Conservation (phyloP, 208 protist species). For the Entamoeba moshkovskii region DNA sequence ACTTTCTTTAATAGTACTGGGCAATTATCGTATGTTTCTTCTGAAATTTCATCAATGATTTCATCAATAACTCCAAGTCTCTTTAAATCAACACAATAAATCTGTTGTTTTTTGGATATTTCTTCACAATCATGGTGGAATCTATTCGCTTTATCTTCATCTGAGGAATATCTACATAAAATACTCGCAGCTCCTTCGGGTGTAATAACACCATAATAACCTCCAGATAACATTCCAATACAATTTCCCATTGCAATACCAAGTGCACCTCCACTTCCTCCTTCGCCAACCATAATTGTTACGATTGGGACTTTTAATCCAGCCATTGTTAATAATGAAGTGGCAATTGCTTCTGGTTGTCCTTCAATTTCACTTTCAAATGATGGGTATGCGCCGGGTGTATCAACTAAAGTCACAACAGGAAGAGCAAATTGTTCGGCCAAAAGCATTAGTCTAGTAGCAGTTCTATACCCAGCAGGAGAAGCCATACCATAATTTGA, state of each 20-base stretch:
- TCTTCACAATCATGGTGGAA: background rate
- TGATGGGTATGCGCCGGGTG: constrained; percentile 35
- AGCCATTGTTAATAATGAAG: constrained; percentile 35
- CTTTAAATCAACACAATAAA: background rate
- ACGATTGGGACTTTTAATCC: constrained; percentile 33
- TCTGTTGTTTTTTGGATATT: background rate
- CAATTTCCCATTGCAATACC: constrained; percentile 42
- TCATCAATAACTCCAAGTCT: background rate
- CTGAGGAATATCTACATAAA: constrained; percentile 1
- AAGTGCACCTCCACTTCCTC: constrained; percentile 37
- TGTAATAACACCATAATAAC: constrained; percentile 43
- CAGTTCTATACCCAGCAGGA: background rate
- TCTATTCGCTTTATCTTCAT: background rate
- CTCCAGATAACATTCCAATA: constrained; percentile 31
- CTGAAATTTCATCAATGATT: background rate
- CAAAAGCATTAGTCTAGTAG: background rate
- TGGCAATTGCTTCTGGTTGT: constrained; percentile 37
- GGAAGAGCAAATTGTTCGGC: constrained; percentile 36
- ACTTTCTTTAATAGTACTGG: background rate
- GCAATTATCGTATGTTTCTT: background rate
- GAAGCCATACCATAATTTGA: background rate
- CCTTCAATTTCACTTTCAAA: constrained; percentile 37
- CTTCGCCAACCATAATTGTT: constrained; percentile 37
- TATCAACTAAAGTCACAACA: constrained; percentile 35
- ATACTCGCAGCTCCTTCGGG: constrained; percentile 41